Conservation (phyloP, 208 protist genomes). For the Leishmania major region DNA sequence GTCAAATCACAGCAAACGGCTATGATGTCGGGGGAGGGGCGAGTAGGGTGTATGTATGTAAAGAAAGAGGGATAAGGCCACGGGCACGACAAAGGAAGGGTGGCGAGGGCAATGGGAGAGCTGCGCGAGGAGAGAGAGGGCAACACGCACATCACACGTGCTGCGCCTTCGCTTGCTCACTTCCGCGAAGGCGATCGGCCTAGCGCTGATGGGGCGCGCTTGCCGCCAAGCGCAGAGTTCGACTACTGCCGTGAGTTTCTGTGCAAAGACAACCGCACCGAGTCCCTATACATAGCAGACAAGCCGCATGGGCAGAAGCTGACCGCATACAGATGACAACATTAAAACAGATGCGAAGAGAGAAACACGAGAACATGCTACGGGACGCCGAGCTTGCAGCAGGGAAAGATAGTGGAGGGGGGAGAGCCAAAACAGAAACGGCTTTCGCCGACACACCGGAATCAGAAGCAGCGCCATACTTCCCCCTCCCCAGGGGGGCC, state of each 20-base stretch:
- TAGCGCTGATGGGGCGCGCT: background rate
- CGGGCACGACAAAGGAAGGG: background rate
- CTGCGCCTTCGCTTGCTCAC: background rate
- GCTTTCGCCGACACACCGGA: background rate
- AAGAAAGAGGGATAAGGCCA: too few species aligned
- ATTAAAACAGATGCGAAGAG: background rate
- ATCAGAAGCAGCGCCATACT: too few species aligned
- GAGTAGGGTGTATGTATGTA: background rate
- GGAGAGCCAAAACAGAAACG: background rate
- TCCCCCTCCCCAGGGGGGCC: background rate
- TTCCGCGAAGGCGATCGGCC: background rate
- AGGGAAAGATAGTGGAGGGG: background rate
- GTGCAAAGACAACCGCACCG: background rate
- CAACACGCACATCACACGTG: conserved; percentile 6
- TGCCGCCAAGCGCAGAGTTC: background rate
- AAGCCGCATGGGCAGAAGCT: background rate
- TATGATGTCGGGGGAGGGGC: background rate
- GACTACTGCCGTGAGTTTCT: background rate
- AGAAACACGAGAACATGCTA: background rate
- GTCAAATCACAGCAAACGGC: background rate
- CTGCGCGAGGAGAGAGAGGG: background rate
- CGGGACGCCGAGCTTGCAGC: background rate
- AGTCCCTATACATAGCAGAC: background rate
- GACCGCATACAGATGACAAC: background rate
- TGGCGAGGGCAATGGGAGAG: conserved; percentile 2